Conservation (phyloP, 306 rosid species). For the Prunus mira region DNA sequence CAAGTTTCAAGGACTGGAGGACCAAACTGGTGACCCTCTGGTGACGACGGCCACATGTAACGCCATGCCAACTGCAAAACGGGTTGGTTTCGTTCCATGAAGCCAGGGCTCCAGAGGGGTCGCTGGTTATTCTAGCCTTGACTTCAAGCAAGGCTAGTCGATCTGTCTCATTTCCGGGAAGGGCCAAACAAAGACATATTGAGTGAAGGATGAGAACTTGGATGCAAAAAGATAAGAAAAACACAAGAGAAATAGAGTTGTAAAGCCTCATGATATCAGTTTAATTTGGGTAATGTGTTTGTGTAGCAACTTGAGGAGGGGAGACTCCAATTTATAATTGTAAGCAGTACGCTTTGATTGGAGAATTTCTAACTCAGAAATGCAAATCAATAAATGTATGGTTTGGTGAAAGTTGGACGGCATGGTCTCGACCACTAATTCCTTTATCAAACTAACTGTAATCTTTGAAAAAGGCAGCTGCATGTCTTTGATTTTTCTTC, state of each 20-base stretch:
- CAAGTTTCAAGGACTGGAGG: not conserved
- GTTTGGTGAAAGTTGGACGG: too few relatives aligned
- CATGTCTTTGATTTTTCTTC: too few relatives aligned
- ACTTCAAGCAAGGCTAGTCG: not conserved
- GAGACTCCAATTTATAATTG: not conserved
- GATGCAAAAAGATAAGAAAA: not conserved
- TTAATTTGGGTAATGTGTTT: too few relatives aligned
- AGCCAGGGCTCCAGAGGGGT: not conserved
- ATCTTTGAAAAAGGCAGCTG: too few relatives aligned
- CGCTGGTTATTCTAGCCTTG: slow-evolving; percentile 1
- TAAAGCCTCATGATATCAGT: not conserved
- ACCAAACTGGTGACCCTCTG: not conserved
- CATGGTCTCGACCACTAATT: too few relatives aligned
- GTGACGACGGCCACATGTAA: not conserved
- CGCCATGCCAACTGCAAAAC: not conserved
- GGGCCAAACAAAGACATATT: not conserved
- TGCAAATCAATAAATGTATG: too few relatives aligned
- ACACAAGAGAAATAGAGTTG: not conserved
- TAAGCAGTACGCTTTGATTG: too few relatives aligned
- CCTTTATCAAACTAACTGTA: too few relatives aligned
- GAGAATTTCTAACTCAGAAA: too few relatives aligned
- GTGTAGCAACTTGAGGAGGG: not conserved
- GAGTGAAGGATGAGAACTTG: not conserved
- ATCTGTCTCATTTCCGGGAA: not conserved
- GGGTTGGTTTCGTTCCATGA: slow-evolving; percentile 3